phyloP scores from a whole-genome alignment of 768 basidiomycete genomes.

The Strobilomyces dryophilus region DNA sequence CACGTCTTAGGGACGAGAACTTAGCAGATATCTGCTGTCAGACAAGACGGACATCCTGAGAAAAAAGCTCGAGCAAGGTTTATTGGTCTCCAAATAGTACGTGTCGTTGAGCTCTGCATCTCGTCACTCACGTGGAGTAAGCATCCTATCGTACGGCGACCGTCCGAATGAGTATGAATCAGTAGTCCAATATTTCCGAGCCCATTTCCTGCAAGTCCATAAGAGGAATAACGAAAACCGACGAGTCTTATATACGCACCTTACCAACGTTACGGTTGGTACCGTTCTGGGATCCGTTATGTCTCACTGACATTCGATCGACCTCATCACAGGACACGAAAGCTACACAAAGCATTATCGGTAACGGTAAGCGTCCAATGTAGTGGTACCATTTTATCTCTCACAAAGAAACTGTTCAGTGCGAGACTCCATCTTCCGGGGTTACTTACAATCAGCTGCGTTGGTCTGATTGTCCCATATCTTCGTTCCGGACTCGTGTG shows the following conservation, averaged over 20 bases:
- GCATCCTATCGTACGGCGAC: conserved; percentile 79
- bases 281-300: background rate
- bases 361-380: conserved; percentile 53
- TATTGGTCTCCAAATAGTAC: conserved; percentile 78
- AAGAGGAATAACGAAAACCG: conserved; percentile 74
- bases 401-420: conserved; percentile 36
- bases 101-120: conserved; percentile 18
- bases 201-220: conserved; percentile 80
- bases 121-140: conserved; percentile 26
- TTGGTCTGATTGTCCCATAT: conserved; percentile 44
- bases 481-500: background rate
- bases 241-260: conserved; percentile 76
- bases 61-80: conserved; percentile 65
- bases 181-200: conserved; percentile 82
- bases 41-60: conserved; percentile 78
- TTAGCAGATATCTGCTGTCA: conserved; percentile 20
- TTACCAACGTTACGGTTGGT: conserved; percentile 75
- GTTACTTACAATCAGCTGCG: conserved; percentile 68
- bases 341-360: conserved; percentile 78
- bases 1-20: background rate
- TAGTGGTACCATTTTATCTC: background rate
- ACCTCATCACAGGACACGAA: conserved; percentile 59
- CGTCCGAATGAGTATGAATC: conserved; percentile 79
- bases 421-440: conserved; percentile 72
- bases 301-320: conserved; percentile 4